Evolutionary conservation across 805 yeast genomes (phyloP).

Genomic region (Priceomyces carsonii): DNA sequence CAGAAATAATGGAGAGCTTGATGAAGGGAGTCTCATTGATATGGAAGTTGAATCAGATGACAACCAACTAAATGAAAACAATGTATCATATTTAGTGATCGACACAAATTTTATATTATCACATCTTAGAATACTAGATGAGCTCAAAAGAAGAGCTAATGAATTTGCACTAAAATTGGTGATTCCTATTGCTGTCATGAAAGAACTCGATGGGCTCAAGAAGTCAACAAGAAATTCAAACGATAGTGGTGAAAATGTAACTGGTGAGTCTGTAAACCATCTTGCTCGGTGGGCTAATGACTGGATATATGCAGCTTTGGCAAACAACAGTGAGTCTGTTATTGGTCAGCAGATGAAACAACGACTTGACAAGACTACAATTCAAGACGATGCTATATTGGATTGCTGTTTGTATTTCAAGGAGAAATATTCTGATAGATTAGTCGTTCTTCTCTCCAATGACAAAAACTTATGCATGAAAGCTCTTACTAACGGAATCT

Average conservation of each 20-base stretch:
- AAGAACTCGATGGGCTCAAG: slow-evolving; percentile 85
- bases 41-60: slow-evolving; percentile 21
- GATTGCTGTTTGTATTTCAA: slow-evolving; percentile 78
- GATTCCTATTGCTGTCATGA: slow-evolving; percentile 68
- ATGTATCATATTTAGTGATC: slow-evolving; percentile 52
- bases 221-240: slow-evolving; percentile 25
- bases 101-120: slow-evolving; percentile 85
- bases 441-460: slow-evolving; percentile 70
- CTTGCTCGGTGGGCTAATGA: slow-evolving; percentile 72
- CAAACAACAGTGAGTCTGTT: slow-evolving; percentile 50
- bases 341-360: slow-evolving; percentile 67
- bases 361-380: slow-evolving; percentile 42
- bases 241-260: slow-evolving; percentile 15
- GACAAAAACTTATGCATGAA: slow-evolving; percentile 82
- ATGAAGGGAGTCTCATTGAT: slow-evolving; percentile 2
- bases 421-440: slow-evolving; percentile 26
- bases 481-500: slow-evolving; percentile 65
- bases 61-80: slow-evolving; percentile 16
- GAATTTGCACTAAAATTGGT: slow-evolving; percentile 53
- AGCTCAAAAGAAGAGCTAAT: slow-evolving; percentile 41
- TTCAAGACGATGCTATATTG: slow-evolving; percentile 78
- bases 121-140: slow-evolving; percentile 60
- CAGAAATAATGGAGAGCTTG: slow-evolving; percentile 9
- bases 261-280: slow-evolving; percentile 45
- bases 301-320: slow-evolving; percentile 70